Evolutionary conservation across 305 asterid genomes (phyloP), one percentile per base, ranked within the genome.

Genomic region (Fraxinus sp.): DNA sequence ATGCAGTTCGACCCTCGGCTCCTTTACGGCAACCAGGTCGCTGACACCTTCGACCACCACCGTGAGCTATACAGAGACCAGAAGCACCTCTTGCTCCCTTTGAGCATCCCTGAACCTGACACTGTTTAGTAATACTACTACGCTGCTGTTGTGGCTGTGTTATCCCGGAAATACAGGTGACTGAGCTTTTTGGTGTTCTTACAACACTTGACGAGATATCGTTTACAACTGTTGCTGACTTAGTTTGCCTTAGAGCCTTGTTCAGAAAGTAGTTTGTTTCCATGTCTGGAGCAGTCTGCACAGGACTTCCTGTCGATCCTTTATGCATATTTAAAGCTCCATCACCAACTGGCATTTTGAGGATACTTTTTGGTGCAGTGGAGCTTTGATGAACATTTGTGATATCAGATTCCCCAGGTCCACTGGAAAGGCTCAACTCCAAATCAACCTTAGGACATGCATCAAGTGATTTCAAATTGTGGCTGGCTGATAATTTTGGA

Each of bases 51-150:
- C 95, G 97, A 44, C 99, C 98, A 72, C 98, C 99, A 46, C 98
- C 99, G 80, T 95, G 98, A 79, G 97, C 97, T 52, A 95, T 94
- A 85, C 99, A 95, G 22, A 94, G 90, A 41, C 99, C 98, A 28
- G 99, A 94, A 55, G 99, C 99, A 82, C 99, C 99, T 87, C 98
- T 89, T 71, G 99, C 99, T 41, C 97, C 99, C 86, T 95, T 95
- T 62, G 77, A 44, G 75, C 99, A 95, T 80, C 98, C 99, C 80
- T 89, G 88, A 88, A 91, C 91, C 90, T 91, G 97, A 84, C 99
- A 95, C 76, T 89, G 93, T 81, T 92, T 95, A 41, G 94, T 85
- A 86, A 86, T 90, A 75, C 88, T 82, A 83, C 81, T 88, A 79
- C 91, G 93, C 85, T 90, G 94, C 88, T 91, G 97, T 59, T 88